Base-by-base conservation (phyloP, 169 alveolate genomes). In the Prorocentrum cordatum region DNA sequence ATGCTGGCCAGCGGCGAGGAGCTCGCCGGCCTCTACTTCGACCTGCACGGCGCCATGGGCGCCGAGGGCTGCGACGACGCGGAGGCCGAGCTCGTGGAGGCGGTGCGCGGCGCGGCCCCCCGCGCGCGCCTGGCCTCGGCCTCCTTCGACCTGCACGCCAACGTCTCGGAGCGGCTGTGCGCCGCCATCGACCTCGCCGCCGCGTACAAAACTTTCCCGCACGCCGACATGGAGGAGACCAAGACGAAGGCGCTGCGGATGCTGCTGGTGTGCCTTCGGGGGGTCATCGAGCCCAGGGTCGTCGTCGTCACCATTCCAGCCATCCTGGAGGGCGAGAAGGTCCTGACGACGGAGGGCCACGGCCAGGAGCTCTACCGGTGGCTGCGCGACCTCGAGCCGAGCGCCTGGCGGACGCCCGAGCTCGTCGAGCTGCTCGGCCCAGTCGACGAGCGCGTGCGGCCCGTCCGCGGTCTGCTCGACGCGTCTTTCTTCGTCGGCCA, bases 221-320 rank as follows among this genome's bases (percentile, higher is more conserved):
- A 64, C 27, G 45, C 24, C 9, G 73, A 64, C 73, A 64, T 64
- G 73, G 73, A 64, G 73, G 73, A 64, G 31, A 64, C 73, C 10
- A 64, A 64, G 73, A 64, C 73, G 27, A 64, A 64, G 26, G 73
- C 73, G 16, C 26, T 64, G 73, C 73, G 73, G 18, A 64, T 64
- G 47, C 73, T 64, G 32, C 73, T 64, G 31, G 26, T n/a, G n/a
- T n/a, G n/a, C n/a, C n/a, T n/a, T n/a, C n/a, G n/a, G n/a, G n/a
- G n/a, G n/a, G n/a, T n/a, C n/a, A n/a, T n/a, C n/a, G n/a, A n/a
- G n/a, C n/a, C n/a, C n/a, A n/a, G n/a, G n/a, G 18, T 64, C 31
- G 73, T 64, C 29, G 27, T 64, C 47, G 31, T 29, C 47, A 64
- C 38, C 5, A 31, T 64, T 33, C 73, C 73, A 12, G 73, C 31